Percentiles rank a stretch among this genome's conserved stretches.
These are phyloP conservation scores for Coemansia sp. DNA, from an alignment of 192 early-diverging fungal species.

Conservation along the genomic window DNA sequence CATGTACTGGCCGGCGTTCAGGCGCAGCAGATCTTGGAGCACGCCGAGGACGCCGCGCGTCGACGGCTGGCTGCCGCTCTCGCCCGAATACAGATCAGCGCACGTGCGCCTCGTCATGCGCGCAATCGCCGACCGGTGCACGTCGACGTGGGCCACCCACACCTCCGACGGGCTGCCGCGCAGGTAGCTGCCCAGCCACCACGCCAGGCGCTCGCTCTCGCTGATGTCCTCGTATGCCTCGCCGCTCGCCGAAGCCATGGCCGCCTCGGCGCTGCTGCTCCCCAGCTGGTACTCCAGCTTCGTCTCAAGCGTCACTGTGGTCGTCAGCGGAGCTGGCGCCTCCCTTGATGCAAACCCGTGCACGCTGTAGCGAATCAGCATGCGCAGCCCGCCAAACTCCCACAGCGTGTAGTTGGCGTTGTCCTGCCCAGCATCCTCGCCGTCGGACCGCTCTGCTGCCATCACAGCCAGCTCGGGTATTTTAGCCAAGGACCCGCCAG, in stretches of 20 bases:
- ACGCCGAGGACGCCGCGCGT: conserved; percentile 32
- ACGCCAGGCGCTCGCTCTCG: conserved; percentile 45
- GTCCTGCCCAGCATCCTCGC: background rate
- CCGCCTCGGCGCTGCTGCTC: conserved; percentile 4
- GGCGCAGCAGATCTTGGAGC: conserved; percentile 25
- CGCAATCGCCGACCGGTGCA: background rate
- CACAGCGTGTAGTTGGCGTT: conserved; percentile 52
- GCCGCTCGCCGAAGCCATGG: conserved; percentile 7
- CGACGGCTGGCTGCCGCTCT: conserved; percentile 24
- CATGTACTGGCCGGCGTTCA: conserved; percentile 32
- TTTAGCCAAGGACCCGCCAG: conserved; percentile 13
- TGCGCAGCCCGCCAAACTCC: conserved; percentile 42
- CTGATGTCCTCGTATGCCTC: conserved; percentile 26
- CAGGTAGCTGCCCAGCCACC: conserved; percentile 47
- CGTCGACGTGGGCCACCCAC: conserved; percentile 41
- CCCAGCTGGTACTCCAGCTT: conserved; percentile 40
- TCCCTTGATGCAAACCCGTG: conserved; percentile 24
- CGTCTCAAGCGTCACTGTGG: conserved; percentile 34
- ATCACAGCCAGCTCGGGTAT: background rate
- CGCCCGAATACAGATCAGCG: conserved; percentile 20
- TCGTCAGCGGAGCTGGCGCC: background rate
- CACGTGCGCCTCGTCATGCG: conserved; percentile 13
- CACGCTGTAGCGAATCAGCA: conserved; percentile 43
- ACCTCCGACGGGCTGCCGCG: conserved; percentile 51
- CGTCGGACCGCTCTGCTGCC: background rate